Conservation (phyloP, 805 yeast genomes). For the Yamadazyma phyllophila region DNA sequence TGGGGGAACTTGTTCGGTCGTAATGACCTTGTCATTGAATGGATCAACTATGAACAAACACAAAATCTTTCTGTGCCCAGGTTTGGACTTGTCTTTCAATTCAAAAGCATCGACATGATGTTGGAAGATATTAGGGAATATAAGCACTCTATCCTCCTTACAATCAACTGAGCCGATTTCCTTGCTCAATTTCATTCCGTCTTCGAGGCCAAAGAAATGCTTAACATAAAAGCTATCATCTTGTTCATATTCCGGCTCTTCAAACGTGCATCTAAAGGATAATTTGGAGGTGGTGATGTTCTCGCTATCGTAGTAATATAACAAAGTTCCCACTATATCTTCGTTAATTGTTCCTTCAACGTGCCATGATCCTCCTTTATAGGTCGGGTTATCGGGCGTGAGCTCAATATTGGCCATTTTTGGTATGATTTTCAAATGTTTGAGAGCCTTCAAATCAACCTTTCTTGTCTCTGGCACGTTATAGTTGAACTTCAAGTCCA, state of each 20-base stretch:
- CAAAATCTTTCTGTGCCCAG: conserved; percentile 38
- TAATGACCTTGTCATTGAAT: conserved; percentile 22
- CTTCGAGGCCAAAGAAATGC: conserved; percentile 27
- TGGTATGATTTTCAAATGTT: conserved; percentile 33
- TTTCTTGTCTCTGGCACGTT: conserved; percentile 5
- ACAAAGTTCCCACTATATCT: conserved; percentile 39
- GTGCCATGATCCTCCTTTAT: conserved; percentile 44
- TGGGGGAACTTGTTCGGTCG: conserved; percentile 36
- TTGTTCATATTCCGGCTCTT: conserved; percentile 36
- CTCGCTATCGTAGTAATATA: conserved; percentile 41
- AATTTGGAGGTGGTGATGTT: conserved; percentile 35
- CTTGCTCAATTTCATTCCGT: conserved; percentile 24
- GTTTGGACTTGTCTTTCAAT: conserved; percentile 31
- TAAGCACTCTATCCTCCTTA: conserved; percentile 25
- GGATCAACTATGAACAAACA: conserved; percentile 43
- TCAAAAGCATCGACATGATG: conserved; percentile 41
- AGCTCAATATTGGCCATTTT: conserved; percentile 41
- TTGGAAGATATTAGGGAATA: conserved; percentile 40
- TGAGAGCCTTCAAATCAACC: conserved; percentile 10
- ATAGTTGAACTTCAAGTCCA: conserved; percentile 5
- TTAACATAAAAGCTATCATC: conserved; percentile 24
- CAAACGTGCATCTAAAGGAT: conserved; percentile 26
- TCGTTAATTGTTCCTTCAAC: conserved; percentile 42
- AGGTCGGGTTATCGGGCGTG: conserved; percentile 39
- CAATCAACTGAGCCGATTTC: conserved; percentile 26